Base-by-base conservation (phyloP, 306 rosid species). In the Psophocarpus tetragonolobus region DNA sequence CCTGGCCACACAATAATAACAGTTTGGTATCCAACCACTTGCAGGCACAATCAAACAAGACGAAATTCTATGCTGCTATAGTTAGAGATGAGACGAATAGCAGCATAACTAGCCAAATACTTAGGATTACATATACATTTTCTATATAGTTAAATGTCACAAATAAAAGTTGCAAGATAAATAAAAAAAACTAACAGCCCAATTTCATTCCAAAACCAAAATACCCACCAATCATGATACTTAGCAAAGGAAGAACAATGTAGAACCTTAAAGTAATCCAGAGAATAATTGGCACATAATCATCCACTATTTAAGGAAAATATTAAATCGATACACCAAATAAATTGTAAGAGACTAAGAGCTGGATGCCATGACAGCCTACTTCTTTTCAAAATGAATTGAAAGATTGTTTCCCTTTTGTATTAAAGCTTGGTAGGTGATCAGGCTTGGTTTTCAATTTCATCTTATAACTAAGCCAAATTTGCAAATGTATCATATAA, bases 261-360 rank as follows among this genome's bases (percentile, higher is more conserved):
- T 15, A 54, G 23, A 54, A 21, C 39, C 72, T 58, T 18, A 44
- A 44, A 73, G 42, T 6, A 73, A 74, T 67, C 57, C 63, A 36
- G 17, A 33, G 42, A 60, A 58, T 5, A 14, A 27, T 32, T 21
- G 56, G 15, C 24, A 24, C 14, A 33, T 11, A 42, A 57, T 26
- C 61, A 41, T 50, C 77, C n/a, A 60, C 57, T 27, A 15, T 47
- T 61, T 35, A 41, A 68, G 77, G 68, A 75, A 15, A 67, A 29
- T 23, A 57, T 36, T 26, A 58, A 75, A 18, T 26, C 1, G 3
- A 68, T 18, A 68, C 24, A 33, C 32, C 26, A 48, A 57, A 56
- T 11, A 21, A 32, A 41, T 80, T 64, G 67, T 14, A 36, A 13
- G 51, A 38, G 60, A 38, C 14, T 14, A 36, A 13, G 51, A 38